These are phyloP conservation scores for Candida insectorum DNA, from an alignment of 805 yeast genomes.

Conservation along the genomic window DNA sequence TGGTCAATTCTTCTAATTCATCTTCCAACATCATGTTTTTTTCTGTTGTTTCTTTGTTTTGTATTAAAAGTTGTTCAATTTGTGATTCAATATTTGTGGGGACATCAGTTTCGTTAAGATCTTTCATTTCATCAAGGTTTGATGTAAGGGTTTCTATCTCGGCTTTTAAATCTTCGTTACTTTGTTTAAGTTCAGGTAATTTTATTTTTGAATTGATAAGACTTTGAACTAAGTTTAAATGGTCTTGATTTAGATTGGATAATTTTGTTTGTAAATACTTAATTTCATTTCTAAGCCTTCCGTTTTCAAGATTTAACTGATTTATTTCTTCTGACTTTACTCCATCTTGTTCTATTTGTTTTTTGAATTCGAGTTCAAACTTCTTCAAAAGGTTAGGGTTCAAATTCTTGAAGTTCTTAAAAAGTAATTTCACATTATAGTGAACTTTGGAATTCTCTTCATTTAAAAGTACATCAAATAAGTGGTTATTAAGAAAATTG, in stretches of 20 bases:
- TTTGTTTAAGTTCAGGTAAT: slow-evolving; percentile 73
- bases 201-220: slow-evolving; percentile 77
- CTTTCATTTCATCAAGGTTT: slow-evolving; percentile 36
- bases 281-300: slow-evolving; percentile 68
- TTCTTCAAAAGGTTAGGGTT: slow-evolving; percentile 70
- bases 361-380: slow-evolving; percentile 71
- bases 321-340: slow-evolving; percentile 65
- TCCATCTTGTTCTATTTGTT: slow-evolving; percentile 64
- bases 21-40: slow-evolving; percentile 37
- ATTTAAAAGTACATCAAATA: slow-evolving; percentile 68
- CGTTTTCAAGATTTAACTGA: slow-evolving; percentile 58
- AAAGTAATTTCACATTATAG: slow-evolving; percentile 72
- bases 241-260: slow-evolving; percentile 72
- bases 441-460: slow-evolving; percentile 18
- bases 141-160: slow-evolving; percentile 34
- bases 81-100: slow-evolving; percentile 35
- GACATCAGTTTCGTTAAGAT: slow-evolving; percentile 18
- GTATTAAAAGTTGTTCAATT: slow-evolving; percentile 31
- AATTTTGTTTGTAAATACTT: slow-evolving; percentile 68
- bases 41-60: slow-evolving; percentile 38
- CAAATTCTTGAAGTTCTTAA: slow-evolving; percentile 71
- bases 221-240: slow-evolving; percentile 80
- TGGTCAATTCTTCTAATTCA: slow-evolving; percentile 18
- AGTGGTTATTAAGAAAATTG: slow-evolving; percentile 71
- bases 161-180: slow-evolving; percentile 56